Conservation (phyloP, 805 yeast genomes). For the Lachancea cidri region DNA sequence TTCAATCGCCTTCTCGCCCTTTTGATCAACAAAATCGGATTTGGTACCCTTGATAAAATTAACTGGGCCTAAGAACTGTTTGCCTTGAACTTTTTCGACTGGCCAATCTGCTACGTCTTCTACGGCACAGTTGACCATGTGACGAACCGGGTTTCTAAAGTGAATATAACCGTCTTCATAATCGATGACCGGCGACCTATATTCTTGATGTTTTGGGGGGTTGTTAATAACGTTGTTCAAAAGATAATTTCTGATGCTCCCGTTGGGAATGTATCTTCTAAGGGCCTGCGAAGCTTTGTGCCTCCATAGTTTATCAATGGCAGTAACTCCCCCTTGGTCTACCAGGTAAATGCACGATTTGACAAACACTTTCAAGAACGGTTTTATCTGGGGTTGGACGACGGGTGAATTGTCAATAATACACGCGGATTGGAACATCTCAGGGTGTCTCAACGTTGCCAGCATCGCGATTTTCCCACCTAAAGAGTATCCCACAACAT, state of each 20-base stretch:
- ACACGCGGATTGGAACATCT: constrained; percentile 34
- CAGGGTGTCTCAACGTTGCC: constrained; percentile 37
- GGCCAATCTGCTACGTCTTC: constrained; percentile 35
- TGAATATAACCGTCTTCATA: constrained; percentile 28
- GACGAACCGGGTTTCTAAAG: constrained; percentile 34
- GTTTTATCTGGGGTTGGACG: constrained; percentile 33
- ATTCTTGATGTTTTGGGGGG: constrained; percentile 22
- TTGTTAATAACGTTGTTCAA: constrained; percentile 36
- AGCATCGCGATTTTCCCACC: constrained; percentile 50
- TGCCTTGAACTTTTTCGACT: constrained; percentile 15
- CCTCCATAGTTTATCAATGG: constrained; percentile 29
- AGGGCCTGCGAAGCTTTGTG: constrained; percentile 19
- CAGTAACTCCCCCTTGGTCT: constrained; percentile 16
- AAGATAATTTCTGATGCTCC: constrained; percentile 34
- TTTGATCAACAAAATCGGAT: constrained; percentile 36
- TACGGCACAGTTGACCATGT: constrained; percentile 25
- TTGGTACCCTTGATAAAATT: constrained; percentile 37
- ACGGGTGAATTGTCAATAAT: constrained; percentile 46
- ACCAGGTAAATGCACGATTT: constrained; percentile 33
- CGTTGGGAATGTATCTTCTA: constrained; percentile 21
- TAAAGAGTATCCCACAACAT: constrained; percentile 44
- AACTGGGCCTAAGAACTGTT: constrained; percentile 33
- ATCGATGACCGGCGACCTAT: constrained; percentile 22
- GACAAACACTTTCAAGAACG: constrained; percentile 34
- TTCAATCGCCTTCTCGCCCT: constrained; percentile 22